Evolutionary conservation across 257 asterid species (phyloP).

Genomic region (Misopates orontium): DNA sequence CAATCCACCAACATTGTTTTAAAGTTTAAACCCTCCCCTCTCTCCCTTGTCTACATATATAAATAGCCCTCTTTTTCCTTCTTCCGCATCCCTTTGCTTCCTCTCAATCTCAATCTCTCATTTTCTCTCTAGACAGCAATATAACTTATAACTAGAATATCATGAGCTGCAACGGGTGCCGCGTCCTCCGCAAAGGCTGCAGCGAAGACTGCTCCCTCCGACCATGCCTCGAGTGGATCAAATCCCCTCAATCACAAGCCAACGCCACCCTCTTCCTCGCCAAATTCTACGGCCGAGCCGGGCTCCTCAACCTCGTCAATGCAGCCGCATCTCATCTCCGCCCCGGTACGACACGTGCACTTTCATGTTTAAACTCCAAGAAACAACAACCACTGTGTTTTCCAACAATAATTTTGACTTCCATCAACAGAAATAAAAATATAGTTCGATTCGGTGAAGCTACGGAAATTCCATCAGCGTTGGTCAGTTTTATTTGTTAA

Average conservation of each 20-base stretch:
- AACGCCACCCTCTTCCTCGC: constrained; percentile 86
- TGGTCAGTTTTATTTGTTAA: too few relatives aligned
- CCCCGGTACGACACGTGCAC: constrained; percentile 49
- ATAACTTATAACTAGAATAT: constrained; percentile 5
- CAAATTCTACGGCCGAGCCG: constrained; percentile 88
- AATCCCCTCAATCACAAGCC: constrained; percentile 68
- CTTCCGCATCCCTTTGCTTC: constrained; percentile 22
- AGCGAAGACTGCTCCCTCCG: constrained; percentile 53
- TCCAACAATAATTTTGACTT: background rate
- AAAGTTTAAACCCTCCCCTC: too few relatives aligned
- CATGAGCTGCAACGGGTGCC: constrained; percentile 90
- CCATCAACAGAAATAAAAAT: background rate
- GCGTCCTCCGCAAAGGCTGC: constrained; percentile 88
- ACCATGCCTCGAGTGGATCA: constrained; percentile 70
- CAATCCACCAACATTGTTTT: too few relatives aligned
- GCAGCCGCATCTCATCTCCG: constrained; percentile 67
- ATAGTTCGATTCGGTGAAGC: too few relatives aligned
- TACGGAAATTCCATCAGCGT: too few relatives aligned
- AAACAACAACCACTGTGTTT: too few relatives aligned
- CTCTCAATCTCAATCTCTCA: constrained; percentile 25
- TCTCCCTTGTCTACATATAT: too few relatives aligned
- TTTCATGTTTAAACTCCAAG: too few relatives aligned
- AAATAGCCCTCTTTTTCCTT: constrained; percentile 15
- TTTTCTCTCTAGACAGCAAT: constrained; percentile 11
- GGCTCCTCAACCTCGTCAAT: constrained; percentile 68